These are phyloP conservation scores for Trichoderma sp. DNA, from an alignment of 2,329 filamentous ascomycete genomes.

Conservation along the genomic window DNA sequence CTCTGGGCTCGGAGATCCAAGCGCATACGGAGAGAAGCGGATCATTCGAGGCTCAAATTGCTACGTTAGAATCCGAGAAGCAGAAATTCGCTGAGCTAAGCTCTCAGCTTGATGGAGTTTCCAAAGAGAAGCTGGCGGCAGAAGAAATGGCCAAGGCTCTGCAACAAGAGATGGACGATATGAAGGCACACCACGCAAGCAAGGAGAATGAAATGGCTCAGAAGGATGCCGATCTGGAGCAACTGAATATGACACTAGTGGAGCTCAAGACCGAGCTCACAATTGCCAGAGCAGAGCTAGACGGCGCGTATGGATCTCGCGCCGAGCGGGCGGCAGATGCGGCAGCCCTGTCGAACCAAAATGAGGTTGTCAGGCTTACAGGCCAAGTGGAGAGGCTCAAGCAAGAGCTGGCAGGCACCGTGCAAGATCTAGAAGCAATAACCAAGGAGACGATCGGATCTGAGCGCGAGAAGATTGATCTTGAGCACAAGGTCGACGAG, in stretches of 20 bases:
- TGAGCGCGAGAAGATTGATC: constrained; percentile 53
- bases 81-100: constrained; percentile 40
- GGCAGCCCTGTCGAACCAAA: constrained; percentile 55
- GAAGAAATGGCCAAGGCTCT: constrained; percentile 38
- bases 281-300: constrained; percentile 63
- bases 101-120: constrained; percentile 39
- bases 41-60: constrained; percentile 43
- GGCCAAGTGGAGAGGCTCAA: constrained; percentile 55
- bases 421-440: constrained; percentile 58
- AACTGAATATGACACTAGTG: constrained; percentile 55
- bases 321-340: constrained; percentile 62
- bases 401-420: constrained; percentile 54
- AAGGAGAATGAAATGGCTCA: constrained; percentile 52
- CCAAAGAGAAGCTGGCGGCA: constrained; percentile 35
- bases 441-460: constrained; percentile 56
- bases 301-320: constrained; percentile 63
- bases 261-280: constrained; percentile 66
- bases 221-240: constrained; percentile 56
- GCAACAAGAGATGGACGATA: constrained; percentile 35
- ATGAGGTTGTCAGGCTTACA: constrained; percentile 52
- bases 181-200: constrained; percentile 30
- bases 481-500: constrained; percentile 47
- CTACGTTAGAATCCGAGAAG: constrained; percentile 18
- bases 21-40: constrained; percentile 46
- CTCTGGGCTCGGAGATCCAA: constrained; percentile 44